Evolutionary conservation across 441 rosid species (phyloP), one percentile per base, ranked within the genome.

Genomic region (Kokia cookei): DNA sequence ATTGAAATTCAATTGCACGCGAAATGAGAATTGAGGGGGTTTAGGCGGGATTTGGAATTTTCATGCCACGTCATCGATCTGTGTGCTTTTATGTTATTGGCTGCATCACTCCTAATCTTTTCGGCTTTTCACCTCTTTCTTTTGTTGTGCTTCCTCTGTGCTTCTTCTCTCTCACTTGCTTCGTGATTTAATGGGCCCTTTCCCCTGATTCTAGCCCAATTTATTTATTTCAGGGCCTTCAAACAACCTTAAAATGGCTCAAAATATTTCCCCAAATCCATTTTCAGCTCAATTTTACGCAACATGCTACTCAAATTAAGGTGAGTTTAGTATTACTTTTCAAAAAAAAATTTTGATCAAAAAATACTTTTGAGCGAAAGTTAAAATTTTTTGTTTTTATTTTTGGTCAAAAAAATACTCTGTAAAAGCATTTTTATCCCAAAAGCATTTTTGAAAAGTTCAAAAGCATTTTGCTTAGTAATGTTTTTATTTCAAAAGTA

Each of bases 1-100:
- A 90, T 89, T 85, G 89, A 91, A 90, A 88, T 91, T 90, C 90
- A 89, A 92, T 87, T 93, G 91, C 93, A 82, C 75, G 75, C 82
- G 86, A 90, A 84, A 87, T 86, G 88, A 74, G 85, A 83, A 75
- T 66, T 58, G 76, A 5, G 76, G 59, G 93, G 83, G 90, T 94
- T 91, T 92, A 84, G 93, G 94, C 90, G 97, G 92, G 93, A 86
- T 88, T 87, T 84, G 77, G 80, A 80, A 77, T 32, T 82, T 57
- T 76, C 69, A 43, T 24, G 82, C 90, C 97, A 92, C 63, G 91
- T 87, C 89, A 85, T 3, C 86, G 75, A 89, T 92, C 93, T 81
- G 66, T 1, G 90, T 70, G 73, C 71, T 72, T 58, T 48, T 0
- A 11, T 10, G 12, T 55, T 55, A 55, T 19, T 55, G 29, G 60